These are phyloP conservation scores for Plectosphaerella sp. DNA, from an alignment of 2,329 filamentous ascomycete species.

Conservation along the genomic window DNA sequence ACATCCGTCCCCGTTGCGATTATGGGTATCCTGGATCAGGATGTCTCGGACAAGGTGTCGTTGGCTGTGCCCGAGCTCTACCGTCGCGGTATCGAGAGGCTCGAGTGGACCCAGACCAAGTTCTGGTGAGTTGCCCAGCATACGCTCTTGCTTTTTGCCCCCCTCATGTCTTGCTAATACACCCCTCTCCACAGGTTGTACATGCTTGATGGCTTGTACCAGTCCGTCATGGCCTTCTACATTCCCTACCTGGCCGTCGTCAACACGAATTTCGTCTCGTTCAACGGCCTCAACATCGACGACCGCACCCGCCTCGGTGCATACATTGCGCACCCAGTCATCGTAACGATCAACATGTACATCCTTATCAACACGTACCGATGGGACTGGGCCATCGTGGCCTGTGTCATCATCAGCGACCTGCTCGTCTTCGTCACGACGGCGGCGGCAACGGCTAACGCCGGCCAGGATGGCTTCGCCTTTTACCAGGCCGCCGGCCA, in stretches of 20 bases:
- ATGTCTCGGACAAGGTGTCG: constrained; percentile 91
- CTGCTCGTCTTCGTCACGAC: constrained; percentile 95
- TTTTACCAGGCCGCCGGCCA: constrained; percentile 77
- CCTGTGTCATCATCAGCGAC: constrained; percentile 78
- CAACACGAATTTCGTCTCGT: constrained; percentile 63
- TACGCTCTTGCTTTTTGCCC: background rate
- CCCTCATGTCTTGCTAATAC: constrained; percentile 4
- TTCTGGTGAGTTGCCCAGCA: constrained; percentile 69
- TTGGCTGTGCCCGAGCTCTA: constrained; percentile 94
- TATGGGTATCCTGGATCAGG: constrained; percentile 95
- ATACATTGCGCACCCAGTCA: constrained; percentile 78
- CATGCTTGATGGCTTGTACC: constrained; percentile 92
- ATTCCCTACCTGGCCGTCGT: constrained; percentile 80
- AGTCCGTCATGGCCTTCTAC: constrained; percentile 90
- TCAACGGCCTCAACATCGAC: constrained; percentile 69
- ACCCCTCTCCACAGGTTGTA: constrained; percentile 61
- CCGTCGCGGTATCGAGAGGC: constrained; percentile 87
- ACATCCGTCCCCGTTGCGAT: constrained; percentile 92
- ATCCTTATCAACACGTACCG: constrained; percentile 94
- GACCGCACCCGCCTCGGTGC: constrained; percentile 83
- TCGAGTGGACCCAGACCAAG: constrained; percentile 93
- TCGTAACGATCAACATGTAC: constrained; percentile 89
- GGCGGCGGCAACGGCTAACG: constrained; percentile 66
- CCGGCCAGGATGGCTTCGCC: constrained; percentile 23
- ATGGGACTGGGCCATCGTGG: constrained; percentile 94